A percentile compares a stretch with the other conserved stretches of the same genome.
Conservation (phyloP, 768 basidiomycete genomes). For the Obba rivulosa region DNA sequence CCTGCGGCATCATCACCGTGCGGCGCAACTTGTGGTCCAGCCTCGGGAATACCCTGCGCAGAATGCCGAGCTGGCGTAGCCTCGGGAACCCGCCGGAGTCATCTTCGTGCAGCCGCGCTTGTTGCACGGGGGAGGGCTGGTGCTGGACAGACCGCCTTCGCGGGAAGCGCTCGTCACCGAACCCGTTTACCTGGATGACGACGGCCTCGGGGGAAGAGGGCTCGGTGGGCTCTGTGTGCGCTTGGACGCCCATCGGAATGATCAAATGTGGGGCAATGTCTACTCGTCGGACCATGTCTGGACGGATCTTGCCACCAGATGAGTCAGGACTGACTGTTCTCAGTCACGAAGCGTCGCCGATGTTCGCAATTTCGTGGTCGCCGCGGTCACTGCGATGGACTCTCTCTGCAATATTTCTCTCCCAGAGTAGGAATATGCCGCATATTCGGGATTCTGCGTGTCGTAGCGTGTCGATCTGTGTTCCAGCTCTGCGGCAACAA, state of each 20-base stretch:
- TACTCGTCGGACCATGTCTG: slow-evolving; percentile 18
- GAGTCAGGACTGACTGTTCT: background rate
- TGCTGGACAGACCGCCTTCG: background rate
- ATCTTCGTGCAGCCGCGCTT: background rate
- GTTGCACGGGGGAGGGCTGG: background rate
- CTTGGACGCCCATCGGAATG: slow-evolving; percentile 13
- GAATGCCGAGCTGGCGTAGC: slow-evolving; percentile 24
- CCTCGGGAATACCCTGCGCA: slow-evolving; percentile 54
- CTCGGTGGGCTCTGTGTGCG: background rate
- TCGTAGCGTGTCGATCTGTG: background rate
- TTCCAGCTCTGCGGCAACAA: slow-evolving; percentile 15
- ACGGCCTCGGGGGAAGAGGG: no score
- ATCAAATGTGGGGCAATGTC: slow-evolving; percentile 15
- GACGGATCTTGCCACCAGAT: slow-evolving; percentile 1
- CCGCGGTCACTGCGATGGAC: no score
- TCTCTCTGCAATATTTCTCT: no score
- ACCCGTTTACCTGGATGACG: no score
- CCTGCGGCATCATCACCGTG: slow-evolving; percentile 68
- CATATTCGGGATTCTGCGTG: background rate
- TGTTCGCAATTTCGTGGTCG: background rate
- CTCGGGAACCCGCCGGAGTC: slow-evolving; percentile 31
- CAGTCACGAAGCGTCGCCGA: background rate
- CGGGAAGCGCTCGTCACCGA: no score
- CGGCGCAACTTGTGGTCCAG: slow-evolving; percentile 48
- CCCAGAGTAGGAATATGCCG: no score